Conservation (phyloP, 2,329 filamentous ascomycete genomes). For the Macrophomina pseudophaseolina region DNA sequence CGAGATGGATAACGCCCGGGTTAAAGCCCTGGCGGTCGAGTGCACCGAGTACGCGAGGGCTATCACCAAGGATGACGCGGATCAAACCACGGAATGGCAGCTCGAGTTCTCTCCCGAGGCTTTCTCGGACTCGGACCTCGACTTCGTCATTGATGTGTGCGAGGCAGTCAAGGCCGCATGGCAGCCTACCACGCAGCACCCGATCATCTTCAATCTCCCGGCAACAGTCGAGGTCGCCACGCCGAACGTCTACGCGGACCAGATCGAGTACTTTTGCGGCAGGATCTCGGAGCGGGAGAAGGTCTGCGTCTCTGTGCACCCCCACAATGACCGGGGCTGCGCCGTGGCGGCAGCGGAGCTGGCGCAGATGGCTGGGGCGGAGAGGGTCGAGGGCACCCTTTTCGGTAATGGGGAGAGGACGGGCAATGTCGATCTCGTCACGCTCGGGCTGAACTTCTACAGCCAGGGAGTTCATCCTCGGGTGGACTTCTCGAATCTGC, state of each 20-base stretch:
- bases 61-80: slow-evolving; percentile 81
- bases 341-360: slow-evolving; percentile 89
- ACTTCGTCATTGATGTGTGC: slow-evolving; percentile 83
- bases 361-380: slow-evolving; percentile 94
- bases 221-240: no score
- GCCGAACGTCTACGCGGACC: no score
- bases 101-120: slow-evolving; percentile 86
- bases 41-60: slow-evolving; percentile 87
- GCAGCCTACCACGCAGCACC: no score
- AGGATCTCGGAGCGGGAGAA: no score
- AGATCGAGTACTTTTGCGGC: no score
- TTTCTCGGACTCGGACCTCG: slow-evolving; percentile 88
- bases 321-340: slow-evolving; percentile 72
- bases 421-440: slow-evolving; percentile 94
- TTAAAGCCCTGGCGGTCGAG: slow-evolving; percentile 77
- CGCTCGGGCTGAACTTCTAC: slow-evolving; percentile 89
- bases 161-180: slow-evolving; percentile 67
- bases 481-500: slow-evolving; percentile 91
- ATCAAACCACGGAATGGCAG: slow-evolving; percentile 66
- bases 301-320: no score
- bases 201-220: no score
- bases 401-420: slow-evolving; percentile 96
- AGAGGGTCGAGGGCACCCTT: slow-evolving; percentile 90
- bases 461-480: slow-evolving; percentile 86
- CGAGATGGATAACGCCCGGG: slow-evolving; percentile 81